Evolutionary conservation across 805 yeast species (phyloP), one percentile per base, ranked within the genome.

Genomic region (Hanseniaspora meyeri): DNA sequence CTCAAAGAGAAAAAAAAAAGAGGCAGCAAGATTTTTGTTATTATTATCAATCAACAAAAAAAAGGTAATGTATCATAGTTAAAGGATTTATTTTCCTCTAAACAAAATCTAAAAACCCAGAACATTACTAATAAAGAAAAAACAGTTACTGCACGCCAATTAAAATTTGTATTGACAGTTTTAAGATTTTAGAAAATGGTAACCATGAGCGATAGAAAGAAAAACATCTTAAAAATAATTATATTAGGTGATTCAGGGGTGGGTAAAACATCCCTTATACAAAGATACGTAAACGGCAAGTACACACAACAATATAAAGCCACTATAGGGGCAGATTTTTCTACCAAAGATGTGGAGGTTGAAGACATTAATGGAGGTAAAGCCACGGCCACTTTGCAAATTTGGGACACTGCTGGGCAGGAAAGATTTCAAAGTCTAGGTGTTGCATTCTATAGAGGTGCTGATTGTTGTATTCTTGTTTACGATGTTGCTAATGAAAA

Each of bases 381-480:
- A 31, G 65, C 67, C 58, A 64, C 71, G 14, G 77, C 74, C 16
- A 73, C 77, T 6, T 70, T 73, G 72, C 91, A 86, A 71, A 85
- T 93, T 56, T 91, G 98, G 98, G 98, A 91, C 67, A 91, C 98
- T 45, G 97, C 97, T 8, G 98, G 98, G 39, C 98, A 91, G 74
- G 98, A 91, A 71, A 78, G 98, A 65, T 91, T 91, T 77, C 97
- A 93, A 72, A 84, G 95, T 58, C 75, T 91, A 60, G 97, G 97
- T 16, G 97, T 91, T 46, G 97, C 97, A 0, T 91, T 91, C 69
- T 91, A 93, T 70, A 77, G 98, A 64, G 97, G 97, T 39, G 96
- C 97, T 1, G 97, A 93, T 70, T 93, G 97, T 71, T 93, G 97
- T 72, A 96, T 91, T 10, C 76, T 91, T 59, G 95, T 93, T 62